Evolutionary conservation across 163 green algal genomes (phyloP).

Genomic region (Volvox carteri): DNA sequence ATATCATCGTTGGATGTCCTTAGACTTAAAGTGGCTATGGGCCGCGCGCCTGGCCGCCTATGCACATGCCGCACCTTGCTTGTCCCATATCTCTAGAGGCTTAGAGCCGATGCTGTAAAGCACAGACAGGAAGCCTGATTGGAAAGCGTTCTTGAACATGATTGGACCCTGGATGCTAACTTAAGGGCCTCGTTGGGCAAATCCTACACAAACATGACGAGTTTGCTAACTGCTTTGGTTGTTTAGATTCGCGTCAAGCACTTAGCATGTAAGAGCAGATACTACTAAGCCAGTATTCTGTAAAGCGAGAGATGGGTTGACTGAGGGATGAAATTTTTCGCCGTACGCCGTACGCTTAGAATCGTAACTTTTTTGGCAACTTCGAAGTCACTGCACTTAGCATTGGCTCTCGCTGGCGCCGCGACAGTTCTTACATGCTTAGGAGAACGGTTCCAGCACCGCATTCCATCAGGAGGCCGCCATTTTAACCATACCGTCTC

Average conservation of each 20-base stretch:
- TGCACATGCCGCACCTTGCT: constrained; percentile 80
- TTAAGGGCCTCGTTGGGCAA: constrained; percentile 33
- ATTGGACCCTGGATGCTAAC: constrained; percentile 33
- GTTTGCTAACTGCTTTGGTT: neutral
- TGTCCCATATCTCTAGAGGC: constrained; percentile 96
- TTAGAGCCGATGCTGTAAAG: constrained; percentile 97
- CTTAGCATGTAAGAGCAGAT: neutral
- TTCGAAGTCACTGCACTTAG: neutral
- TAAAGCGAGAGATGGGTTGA: neutral
- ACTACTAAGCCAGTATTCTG: neutral
- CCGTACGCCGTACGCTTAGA: neutral
- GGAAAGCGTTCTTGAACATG: constrained; percentile 68
- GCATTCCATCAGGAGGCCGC: neutral
- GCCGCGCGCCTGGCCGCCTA: constrained; percentile 30
- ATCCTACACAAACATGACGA: constrained; percentile 44
- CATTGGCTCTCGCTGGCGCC: neutral
- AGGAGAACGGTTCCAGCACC: neutral
- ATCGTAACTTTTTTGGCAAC: neutral
- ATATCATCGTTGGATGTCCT: neutral
- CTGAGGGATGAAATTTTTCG: neutral
- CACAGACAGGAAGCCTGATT: constrained; percentile 91
- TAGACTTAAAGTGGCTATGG: neutral
- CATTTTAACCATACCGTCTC: neutral
- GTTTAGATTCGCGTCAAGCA: neutral
- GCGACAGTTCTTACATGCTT: neutral